These are phyloP conservation scores for Blakeslea trispora DNA, from an alignment of 371 early-diverging fungal species.

Conservation along the genomic window DNA sequence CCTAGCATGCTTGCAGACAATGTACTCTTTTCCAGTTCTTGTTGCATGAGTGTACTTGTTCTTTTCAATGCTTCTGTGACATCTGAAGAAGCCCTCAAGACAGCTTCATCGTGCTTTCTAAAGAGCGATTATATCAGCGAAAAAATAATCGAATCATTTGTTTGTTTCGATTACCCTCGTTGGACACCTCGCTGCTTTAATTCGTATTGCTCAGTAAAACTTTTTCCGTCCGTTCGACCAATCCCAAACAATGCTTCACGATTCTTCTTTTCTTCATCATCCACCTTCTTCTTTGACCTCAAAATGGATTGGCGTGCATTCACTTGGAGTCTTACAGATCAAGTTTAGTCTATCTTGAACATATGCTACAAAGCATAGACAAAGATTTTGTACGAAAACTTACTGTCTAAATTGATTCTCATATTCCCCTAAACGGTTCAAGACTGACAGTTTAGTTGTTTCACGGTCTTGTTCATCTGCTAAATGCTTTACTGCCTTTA, in stretches of 20 bases:
- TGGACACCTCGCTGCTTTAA: constrained; percentile 40
- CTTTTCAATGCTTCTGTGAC: constrained; percentile 68
- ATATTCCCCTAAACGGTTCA: constrained; percentile 55
- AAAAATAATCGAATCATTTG: too few relatives aligned
- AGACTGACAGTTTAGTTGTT: constrained; percentile 42
- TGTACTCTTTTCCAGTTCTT: constrained; percentile 73
- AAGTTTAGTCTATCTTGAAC: too few relatives aligned
- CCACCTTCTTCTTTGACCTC: constrained; percentile 58
- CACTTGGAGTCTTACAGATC: too few relatives aligned
- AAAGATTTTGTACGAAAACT: constrained; percentile 8
- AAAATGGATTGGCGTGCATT: constrained; percentile 59
- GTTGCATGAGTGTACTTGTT: constrained; percentile 71
- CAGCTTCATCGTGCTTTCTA: constrained; percentile 45
- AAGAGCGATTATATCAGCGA: too few relatives aligned
- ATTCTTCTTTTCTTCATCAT: constrained; percentile 54
- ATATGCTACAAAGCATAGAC: not conserved
- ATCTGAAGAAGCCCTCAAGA: constrained; percentile 55
- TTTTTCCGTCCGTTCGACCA: constrained; percentile 31
- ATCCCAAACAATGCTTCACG: constrained; percentile 58
- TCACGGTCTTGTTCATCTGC: constrained; percentile 68
- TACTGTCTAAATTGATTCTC: constrained; percentile 64
- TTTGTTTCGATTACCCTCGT: constrained; percentile 35
- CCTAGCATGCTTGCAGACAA: constrained; percentile 67
- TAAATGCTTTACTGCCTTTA: constrained; percentile 52
- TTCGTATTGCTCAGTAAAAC: constrained; percentile 45